A percentile compares a stretch with the other conserved stretches of the same genome.
These are phyloP conservation scores for Hyphopichia wangnamkhiaoensis DNA, from an alignment of 1,139 yeast genomes.

Conservation along the genomic window DNA sequence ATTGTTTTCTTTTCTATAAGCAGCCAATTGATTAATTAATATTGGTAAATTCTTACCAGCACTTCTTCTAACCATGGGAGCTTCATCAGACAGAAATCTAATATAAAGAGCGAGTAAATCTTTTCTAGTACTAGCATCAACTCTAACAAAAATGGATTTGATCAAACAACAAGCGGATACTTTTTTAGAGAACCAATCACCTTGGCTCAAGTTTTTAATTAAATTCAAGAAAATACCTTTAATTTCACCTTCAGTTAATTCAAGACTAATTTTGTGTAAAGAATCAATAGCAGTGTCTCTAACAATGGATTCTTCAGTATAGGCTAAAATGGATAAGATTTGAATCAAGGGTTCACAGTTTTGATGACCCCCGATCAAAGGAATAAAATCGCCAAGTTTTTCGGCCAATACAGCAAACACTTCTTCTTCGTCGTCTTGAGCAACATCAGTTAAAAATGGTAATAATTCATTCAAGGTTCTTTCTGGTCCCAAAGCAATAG, in stretches of 20 bases:
- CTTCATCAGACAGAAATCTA: conserved; percentile 81
- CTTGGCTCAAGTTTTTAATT: conserved; percentile 74
- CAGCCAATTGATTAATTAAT: conserved; percentile 60
- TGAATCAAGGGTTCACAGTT: conserved; percentile 77
- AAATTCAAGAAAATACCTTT: conserved; percentile 70
- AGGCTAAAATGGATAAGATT: conserved; percentile 84
- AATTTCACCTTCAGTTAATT: conserved; percentile 67
- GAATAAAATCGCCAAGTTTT: conserved; percentile 84
- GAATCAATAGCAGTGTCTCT: conserved; percentile 93
- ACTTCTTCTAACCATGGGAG: conserved; percentile 97
- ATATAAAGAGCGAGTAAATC: conserved; percentile 67
- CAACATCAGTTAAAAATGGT: conserved; percentile 84
- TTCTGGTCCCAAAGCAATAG: conserved; percentile 92
- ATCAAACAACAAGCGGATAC: conserved; percentile 92
- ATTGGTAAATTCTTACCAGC: conserved; percentile 85
- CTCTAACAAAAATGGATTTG: conserved; percentile 66
- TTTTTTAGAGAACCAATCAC: conserved; percentile 94
- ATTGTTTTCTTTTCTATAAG: conserved; percentile 25
- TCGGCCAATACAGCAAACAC: conserved; percentile 92
- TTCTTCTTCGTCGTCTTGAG: conserved; percentile 98
- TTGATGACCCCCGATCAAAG: conserved; percentile 82
- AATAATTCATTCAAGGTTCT: conserved; percentile 86
- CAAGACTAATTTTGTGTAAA: conserved; percentile 67
- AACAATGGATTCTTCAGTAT: conserved; percentile 97
- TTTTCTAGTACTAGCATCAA: conserved; percentile 54